phyloP scores from a whole-genome alignment of 108 stramenopile species.

The Skeletonema potamos region DNA sequence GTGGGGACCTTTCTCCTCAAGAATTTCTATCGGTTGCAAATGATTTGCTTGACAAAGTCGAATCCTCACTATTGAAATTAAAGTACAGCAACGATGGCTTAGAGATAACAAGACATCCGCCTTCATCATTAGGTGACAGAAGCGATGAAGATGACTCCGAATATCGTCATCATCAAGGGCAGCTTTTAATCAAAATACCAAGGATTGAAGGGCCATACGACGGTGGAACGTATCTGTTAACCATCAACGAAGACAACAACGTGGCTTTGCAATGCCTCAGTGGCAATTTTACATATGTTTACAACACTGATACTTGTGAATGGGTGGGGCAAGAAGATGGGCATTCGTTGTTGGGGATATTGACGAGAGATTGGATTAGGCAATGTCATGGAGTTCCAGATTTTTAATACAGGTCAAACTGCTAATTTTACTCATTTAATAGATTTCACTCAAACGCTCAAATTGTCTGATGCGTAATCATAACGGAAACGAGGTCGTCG shows the following conservation, averaged over 20 bases:
- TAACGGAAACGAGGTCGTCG: neutral
- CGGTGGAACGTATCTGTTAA: constrained; percentile 37
- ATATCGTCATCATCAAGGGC: constrained; percentile 32
- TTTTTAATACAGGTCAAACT: constrained; percentile 37
- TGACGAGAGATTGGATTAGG: constrained; percentile 79
- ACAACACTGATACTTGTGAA: constrained; percentile 54
- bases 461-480: neutral
- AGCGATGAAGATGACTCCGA: constrained; percentile 10
- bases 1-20: neutral
- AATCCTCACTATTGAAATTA: constrained; percentile 61
- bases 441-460: constrained; percentile 3
- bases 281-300: constrained; percentile 64
- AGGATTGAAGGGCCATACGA: constrained; percentile 58
- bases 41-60: constrained; percentile 58
- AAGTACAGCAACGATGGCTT: constrained; percentile 60
- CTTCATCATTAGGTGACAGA: neutral
- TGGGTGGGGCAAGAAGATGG: constrained; percentile 77
- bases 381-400: constrained; percentile 81
- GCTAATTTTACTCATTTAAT: neutral
- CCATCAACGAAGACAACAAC: constrained; percentile 27
- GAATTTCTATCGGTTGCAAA: constrained; percentile 50
- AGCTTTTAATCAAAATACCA: constrained; percentile 56
- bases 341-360: constrained; percentile 72
- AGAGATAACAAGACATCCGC: constrained; percentile 36
- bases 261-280: constrained; percentile 54